Evolutionary conservation across 805 yeast species (phyloP).

Genomic region (Ascoidea asiatica): DNA sequence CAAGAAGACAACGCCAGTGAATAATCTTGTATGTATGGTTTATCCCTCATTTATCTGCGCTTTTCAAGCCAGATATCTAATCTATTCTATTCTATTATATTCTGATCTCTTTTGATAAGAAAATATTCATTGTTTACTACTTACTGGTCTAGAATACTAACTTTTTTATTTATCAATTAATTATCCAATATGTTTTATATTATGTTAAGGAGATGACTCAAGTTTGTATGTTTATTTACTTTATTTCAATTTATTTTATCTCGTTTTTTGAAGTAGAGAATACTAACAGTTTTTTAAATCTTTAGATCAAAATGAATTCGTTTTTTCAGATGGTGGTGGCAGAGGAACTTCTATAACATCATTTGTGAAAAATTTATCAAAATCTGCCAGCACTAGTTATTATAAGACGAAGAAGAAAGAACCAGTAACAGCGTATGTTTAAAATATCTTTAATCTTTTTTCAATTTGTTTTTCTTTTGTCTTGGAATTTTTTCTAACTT

Average conservation of each 20-base stretch:
- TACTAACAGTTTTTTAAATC: not conserved
- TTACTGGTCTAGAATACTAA: not conserved
- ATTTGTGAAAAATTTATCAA: constrained; percentile 28
- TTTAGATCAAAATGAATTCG: constrained; percentile 35
- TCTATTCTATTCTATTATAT: too few relatives aligned
- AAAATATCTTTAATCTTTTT: constrained; percentile 17
- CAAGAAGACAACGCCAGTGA: constrained; percentile 20
- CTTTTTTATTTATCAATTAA: too few relatives aligned
- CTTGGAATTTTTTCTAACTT: too few relatives aligned
- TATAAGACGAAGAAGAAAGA: not conserved
- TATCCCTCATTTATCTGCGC: too few relatives aligned
- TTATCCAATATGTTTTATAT: too few relatives aligned
- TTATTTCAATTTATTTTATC: not conserved
- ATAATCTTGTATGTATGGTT: not conserved
- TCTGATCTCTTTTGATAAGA: too few relatives aligned
- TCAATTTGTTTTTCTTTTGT: too few relatives aligned
- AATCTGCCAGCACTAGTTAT: constrained; percentile 14
- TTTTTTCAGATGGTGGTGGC: constrained; percentile 60
- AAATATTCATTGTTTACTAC: too few relatives aligned
- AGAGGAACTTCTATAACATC: constrained; percentile 44
- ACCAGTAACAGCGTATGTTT: constrained; percentile 10
- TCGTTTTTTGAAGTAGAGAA: not conserved
- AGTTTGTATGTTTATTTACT: constrained; percentile 15
- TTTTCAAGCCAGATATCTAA: too few relatives aligned
- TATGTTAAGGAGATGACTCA: constrained; percentile 25